These are phyloP conservation scores for Alternaria arbusti DNA, from an alignment of 2,329 filamentous ascomycete species.

Conservation along the genomic window DNA sequence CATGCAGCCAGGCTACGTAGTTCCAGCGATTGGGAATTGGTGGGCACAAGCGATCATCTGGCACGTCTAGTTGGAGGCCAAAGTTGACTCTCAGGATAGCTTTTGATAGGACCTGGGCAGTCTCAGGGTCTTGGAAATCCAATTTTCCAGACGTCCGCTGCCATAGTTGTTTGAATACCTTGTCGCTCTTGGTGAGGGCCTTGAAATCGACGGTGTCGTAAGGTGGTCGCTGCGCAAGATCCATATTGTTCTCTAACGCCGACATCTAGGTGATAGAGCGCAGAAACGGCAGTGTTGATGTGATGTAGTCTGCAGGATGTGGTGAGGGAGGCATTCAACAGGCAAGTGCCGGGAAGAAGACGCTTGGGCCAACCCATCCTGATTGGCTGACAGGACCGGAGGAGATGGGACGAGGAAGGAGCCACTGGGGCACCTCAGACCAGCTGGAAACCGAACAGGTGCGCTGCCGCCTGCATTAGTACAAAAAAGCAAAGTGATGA, in stretches of 20 bases:
- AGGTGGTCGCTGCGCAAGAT: constrained; percentile 34
- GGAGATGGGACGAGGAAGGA: constrained; percentile 1
- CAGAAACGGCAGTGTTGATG: neutral
- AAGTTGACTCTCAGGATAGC: constrained; percentile 80
- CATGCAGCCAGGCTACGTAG: constrained; percentile 89
- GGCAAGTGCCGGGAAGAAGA: neutral
- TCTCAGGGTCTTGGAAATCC: constrained; percentile 79
- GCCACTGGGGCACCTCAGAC: neutral
- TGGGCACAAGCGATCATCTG: constrained; percentile 81
- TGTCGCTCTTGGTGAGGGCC: constrained; percentile 63
- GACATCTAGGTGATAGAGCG: neutral
- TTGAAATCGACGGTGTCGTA: constrained; percentile 69
- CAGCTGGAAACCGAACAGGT: neutral
- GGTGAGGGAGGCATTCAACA: neutral
- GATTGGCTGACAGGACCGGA: constrained; percentile 24
- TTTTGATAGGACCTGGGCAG: constrained; percentile 79
- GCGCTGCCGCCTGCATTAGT: neutral
- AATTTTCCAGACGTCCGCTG: constrained; percentile 62
- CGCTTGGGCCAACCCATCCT: constrained; percentile 25
- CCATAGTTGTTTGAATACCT: constrained; percentile 63
- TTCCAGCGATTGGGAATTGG: constrained; percentile 78
- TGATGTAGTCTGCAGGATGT: neutral
- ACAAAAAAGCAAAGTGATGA: neutral
- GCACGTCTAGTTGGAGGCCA: constrained; percentile 71
- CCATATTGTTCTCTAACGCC: constrained; percentile 15